A percentile compares a stretch with the other conserved stretches of the same genome.
Evolutionary conservation across 257 asterid species (phyloP).

Genomic region (Solanum corneliomulleri): DNA sequence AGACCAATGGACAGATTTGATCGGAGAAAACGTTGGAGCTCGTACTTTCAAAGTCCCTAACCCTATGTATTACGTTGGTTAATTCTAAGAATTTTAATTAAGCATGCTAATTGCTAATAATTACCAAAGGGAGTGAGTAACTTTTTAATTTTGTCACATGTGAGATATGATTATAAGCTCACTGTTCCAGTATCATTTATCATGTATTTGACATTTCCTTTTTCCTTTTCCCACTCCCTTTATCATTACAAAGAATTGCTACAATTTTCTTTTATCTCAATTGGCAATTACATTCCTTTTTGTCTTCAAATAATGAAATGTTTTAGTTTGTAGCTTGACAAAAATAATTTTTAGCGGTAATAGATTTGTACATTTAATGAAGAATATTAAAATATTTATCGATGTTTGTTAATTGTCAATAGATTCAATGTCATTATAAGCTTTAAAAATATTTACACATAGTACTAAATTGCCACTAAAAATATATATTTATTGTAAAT

Average conservation of each 20-base stretch:
- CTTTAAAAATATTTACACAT: too few species aligned
- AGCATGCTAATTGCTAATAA: neutral
- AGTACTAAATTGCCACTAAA: too few species aligned
- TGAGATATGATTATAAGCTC: too few species aligned
- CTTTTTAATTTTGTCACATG: too few species aligned
- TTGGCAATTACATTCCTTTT: neutral
- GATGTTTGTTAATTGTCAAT: too few species aligned
- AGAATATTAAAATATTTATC: too few species aligned
- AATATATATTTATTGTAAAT: neutral
- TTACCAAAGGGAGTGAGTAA: neutral
- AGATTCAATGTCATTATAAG: too few species aligned
- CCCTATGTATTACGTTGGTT: conserved; percentile 18
- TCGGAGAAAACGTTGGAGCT: conserved; percentile 9
- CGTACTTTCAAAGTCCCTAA: conserved; percentile 27
- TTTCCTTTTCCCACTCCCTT: neutral
- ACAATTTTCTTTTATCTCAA: neutral
- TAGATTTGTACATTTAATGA: too few species aligned
- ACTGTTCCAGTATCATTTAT: neutral
- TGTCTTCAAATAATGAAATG: too few species aligned
- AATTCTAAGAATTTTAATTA: neutral
- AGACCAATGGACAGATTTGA: conserved; percentile 28
- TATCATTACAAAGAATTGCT: neutral
- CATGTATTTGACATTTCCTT: neutral
- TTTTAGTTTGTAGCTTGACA: too few species aligned
- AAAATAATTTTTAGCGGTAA: too few species aligned